Base-by-base conservation (phyloP, 2,329 filamentous ascomycete species). In the Sordariomycetes sp. region DNA sequence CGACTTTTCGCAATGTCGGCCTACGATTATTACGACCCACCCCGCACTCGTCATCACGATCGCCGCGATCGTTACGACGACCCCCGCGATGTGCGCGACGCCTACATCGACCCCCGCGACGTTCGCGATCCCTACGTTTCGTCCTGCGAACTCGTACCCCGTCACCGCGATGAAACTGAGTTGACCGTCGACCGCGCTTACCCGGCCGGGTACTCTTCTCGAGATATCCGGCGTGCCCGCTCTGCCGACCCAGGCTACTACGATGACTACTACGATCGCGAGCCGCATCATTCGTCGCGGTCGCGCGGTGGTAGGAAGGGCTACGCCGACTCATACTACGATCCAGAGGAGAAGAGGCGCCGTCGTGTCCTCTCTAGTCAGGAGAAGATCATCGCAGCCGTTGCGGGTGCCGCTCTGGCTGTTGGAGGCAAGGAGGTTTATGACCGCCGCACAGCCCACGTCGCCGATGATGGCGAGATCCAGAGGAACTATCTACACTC, bases 171-270 rank as follows among this genome's bases (percentile, higher is more conserved):
- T 65, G 90, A 86, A 69, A 22, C 52, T 35, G 84, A 85, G 52
- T 73, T 86, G 28, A 85, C 85, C 2, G 72, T 95, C 66, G 91
- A 96, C 72, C 89, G 95, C 71, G 83, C 95, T 60, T 82, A 83
- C 62, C 84, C 90, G 62, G 88, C 89, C 7, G 86, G 85, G 6
- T 83, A 78, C 42, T 74, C 32, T 32, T 57, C 76, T 60, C 68
- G 70, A 57, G 79, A 80, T 60, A 65, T 78, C 42, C 79, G 81
- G 62, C 80, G 85, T 59, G 76, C 85, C 63, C 79, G 84, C 64
- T 88, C 86, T 7, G 79, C 79, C 58, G 84, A 85, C 58, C 76
- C 78, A 52, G 72, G 74, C 60, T 76, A 81, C 64, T 80, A 73
- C 61, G 67, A 74, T 53, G 73, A 75, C 60, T 71, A 75, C 57